Percentiles rank a stretch among this genome's conserved stretches.
Evolutionary conservation across 371 early-diverging fungal species (phyloP).

Genomic region (Thermomucor indicae-seudaticae): DNA sequence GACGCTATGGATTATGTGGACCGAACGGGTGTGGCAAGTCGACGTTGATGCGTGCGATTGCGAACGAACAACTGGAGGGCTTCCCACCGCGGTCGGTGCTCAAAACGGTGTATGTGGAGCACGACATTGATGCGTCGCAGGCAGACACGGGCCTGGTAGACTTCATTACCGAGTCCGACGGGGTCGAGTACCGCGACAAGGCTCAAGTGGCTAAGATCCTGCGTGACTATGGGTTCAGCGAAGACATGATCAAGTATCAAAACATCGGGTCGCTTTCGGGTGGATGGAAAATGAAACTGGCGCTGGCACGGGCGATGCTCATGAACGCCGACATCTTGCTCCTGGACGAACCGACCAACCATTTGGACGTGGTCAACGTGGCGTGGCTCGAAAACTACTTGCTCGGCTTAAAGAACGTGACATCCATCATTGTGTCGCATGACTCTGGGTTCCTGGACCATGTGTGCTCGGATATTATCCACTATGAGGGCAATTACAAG

Average conservation of each 20-base stretch:
- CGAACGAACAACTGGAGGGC: constrained; percentile 70
- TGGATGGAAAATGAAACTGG: constrained; percentile 90
- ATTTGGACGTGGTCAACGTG: constrained; percentile 81
- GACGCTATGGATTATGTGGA: constrained; percentile 82
- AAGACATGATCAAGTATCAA: constrained; percentile 55
- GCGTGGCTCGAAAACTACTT: constrained; percentile 84
- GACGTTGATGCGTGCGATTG: constrained; percentile 82
- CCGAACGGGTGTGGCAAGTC: constrained; percentile 88
- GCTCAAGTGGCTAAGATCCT: constrained; percentile 56
- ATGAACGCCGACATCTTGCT: constrained; percentile 82
- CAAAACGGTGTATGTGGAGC: constrained; percentile 72
- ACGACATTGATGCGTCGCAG: constrained; percentile 73
- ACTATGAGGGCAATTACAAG: constrained; percentile 70
- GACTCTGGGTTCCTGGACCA: constrained; percentile 87
- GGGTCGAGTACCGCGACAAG: constrained; percentile 48
- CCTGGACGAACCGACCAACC: constrained; percentile 92
- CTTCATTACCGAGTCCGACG: constrained; percentile 53
- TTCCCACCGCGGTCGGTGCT: constrained; percentile 72
- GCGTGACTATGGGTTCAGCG: constrained; percentile 65
- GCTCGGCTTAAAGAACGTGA: constrained; percentile 63
- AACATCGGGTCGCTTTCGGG: constrained; percentile 77
- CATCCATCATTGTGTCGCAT: constrained; percentile 86
- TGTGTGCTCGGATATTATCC: constrained; percentile 80
- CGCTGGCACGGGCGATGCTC: constrained; percentile 82
- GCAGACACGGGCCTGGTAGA: constrained; percentile 67